Evolutionary conservation across 2,329 filamentous ascomycete species (phyloP).

Genomic region (Fusarium buharicum): DNA sequence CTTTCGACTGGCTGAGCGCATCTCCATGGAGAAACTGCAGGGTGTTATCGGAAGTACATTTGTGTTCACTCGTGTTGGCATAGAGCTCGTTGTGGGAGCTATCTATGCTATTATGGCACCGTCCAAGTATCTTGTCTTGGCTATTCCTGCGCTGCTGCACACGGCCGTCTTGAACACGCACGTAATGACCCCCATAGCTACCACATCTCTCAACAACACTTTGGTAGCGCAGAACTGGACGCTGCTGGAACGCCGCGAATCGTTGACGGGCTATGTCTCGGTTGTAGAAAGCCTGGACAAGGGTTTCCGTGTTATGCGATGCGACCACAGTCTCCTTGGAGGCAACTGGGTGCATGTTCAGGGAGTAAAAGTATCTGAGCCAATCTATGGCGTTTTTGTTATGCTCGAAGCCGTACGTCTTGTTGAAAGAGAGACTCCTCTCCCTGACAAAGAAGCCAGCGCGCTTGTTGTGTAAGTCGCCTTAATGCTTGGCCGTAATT

Average conservation of each 20-base stretch:
- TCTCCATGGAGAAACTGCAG: conserved; percentile 55
- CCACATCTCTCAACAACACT: conserved; percentile 71
- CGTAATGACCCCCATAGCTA: conserved; percentile 69
- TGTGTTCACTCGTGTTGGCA: conserved; percentile 74
- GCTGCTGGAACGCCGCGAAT: conserved; percentile 84
- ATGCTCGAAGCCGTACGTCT: conserved; percentile 93
- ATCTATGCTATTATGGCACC: conserved; percentile 74
- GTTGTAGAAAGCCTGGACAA: conserved; percentile 79
- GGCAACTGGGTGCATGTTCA: conserved; percentile 81
- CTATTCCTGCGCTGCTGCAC: conserved; percentile 78
- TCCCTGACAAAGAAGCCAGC: conserved; percentile 73
- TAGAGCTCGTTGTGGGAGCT: conserved; percentile 74
- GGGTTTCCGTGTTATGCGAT: conserved; percentile 84
- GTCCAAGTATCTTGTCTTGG: conserved; percentile 73
- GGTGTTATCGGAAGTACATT: conserved; percentile 69
- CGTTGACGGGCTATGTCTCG: conserved; percentile 90
- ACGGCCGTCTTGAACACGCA: conserved; percentile 79
- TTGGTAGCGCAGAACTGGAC: conserved; percentile 75
- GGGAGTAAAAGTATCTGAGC: conserved; percentile 74
- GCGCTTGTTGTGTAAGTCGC: conserved; percentile 83
- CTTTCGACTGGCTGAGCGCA: conserved; percentile 64
- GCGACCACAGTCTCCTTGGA: conserved; percentile 92
- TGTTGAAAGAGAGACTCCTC: conserved; percentile 67
- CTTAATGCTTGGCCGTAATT: background rate
- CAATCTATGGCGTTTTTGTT: conserved; percentile 95